Conservation (phyloP, 2,329 filamentous ascomycete species). For the Drechslerella dactyloides region DNA sequence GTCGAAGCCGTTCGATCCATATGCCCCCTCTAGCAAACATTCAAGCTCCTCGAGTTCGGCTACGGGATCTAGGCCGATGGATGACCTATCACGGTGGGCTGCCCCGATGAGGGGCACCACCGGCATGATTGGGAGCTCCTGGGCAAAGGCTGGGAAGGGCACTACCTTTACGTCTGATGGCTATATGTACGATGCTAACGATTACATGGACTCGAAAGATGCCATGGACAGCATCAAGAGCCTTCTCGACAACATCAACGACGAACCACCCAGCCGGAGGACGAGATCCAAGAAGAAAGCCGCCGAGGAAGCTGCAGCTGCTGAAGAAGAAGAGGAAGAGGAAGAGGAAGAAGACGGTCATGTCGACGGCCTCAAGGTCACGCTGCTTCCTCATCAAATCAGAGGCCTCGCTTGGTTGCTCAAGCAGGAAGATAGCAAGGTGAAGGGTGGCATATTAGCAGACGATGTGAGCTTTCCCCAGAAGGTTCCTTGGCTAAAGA, state of each 20-base stretch:
- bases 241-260: conserved; percentile 79
- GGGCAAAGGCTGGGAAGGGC: conserved; percentile 48
- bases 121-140: conserved; percentile 47
- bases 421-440: conserved; percentile 83
- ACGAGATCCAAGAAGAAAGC: conserved; percentile 45
- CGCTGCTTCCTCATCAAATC: conserved; percentile 88
- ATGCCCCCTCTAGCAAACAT: conserved; percentile 22
- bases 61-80: conserved; percentile 25
- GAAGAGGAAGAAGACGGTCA: conserved; percentile 67
- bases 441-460: conserved; percentile 90
- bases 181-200: conserved; percentile 28
- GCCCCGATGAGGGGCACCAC: conserved; percentile 32
- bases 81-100: conserved; percentile 46
- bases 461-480: conserved; percentile 68
- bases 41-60: conserved; percentile 9
- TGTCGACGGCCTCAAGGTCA: conserved; percentile 83
- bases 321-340: conserved; percentile 60
- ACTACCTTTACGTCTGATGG: conserved; percentile 46
- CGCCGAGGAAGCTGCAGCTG: conserved; percentile 45
- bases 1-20: conserved; percentile 31
- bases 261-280: conserved; percentile 66
- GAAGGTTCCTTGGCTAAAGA: conserved; percentile 12
- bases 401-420: conserved; percentile 96
- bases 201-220: conserved; percentile 73
- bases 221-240: conserved; percentile 80